Conservation (phyloP, 306 rosid species). For the Dalbergia oliveri region DNA sequence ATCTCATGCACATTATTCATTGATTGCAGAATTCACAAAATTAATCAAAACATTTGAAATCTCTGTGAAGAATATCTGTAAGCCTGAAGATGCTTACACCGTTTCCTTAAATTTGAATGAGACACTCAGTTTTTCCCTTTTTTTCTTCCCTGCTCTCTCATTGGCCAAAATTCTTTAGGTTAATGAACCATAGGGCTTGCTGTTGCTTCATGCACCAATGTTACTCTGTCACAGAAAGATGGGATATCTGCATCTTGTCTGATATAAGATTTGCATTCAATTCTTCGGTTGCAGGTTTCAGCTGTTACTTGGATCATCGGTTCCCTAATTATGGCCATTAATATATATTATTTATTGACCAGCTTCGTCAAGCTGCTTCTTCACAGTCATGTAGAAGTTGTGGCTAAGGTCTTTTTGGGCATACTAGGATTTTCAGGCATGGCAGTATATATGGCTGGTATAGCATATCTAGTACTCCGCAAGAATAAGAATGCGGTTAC, state of each 20-base stretch:
- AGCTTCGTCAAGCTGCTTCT: constrained; percentile 78
- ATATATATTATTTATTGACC: constrained; percentile 73
- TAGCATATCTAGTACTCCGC: constrained; percentile 74
- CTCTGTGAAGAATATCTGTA: neutral
- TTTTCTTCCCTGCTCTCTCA: neutral
- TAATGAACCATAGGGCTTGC: constrained; percentile 17
- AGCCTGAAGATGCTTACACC: neutral
- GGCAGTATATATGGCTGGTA: constrained; percentile 84
- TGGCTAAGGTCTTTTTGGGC: constrained; percentile 70
- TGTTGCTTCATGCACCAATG: neutral
- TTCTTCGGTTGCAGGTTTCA: constrained; percentile 65
- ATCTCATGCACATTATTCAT: constrained; percentile 1
- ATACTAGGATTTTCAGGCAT: constrained; percentile 81
- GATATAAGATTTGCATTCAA: constrained; percentile 12
- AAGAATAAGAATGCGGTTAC: constrained; percentile 68
- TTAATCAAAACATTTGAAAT: neutral
- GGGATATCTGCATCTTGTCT: constrained; percentile 29
- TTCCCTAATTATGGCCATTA: constrained; percentile 76
- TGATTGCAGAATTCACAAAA: neutral
- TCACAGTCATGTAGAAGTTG: constrained; percentile 62
- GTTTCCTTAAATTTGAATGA: neutral
- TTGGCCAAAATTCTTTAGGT: neutral
- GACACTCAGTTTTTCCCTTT: neutral
- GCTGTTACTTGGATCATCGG: constrained; percentile 80
- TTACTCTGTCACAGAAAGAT: neutral